Evolutionary conservation across 495 filamentous ascomycete genomes (phyloP).

Genomic region (Penicillium nucicola): DNA sequence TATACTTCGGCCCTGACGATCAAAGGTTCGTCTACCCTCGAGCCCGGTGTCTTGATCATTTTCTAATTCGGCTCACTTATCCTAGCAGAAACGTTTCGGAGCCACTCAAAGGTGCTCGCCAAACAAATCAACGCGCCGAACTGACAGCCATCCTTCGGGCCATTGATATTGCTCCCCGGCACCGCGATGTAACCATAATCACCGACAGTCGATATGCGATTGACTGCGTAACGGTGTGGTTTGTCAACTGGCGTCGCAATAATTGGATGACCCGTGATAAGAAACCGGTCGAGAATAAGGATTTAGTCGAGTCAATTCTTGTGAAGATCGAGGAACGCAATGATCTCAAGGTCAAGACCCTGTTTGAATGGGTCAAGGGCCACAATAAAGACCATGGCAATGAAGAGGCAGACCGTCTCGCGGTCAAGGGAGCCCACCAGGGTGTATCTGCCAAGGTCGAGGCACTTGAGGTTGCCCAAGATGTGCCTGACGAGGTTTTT

Average conservation of each 20-base stretch:
- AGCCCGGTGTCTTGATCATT: not conserved
- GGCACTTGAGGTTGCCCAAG: slow-evolving; percentile 19
- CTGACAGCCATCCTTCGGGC: slow-evolving; percentile 83
- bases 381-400: slow-evolving; percentile 70
- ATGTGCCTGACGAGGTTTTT: slow-evolving; percentile 31
- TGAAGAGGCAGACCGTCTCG: slow-evolving; percentile 74
- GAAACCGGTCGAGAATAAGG: slow-evolving; percentile 78
- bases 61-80: slow-evolving; percentile 25
- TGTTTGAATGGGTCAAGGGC: slow-evolving; percentile 87
- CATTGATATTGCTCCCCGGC: slow-evolving; percentile 68
- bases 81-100: slow-evolving; percentile 80
- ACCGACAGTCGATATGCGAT: slow-evolving; percentile 87
- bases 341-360: slow-evolving; percentile 54
- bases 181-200: slow-evolving; percentile 64
- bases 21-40: slow-evolving; percentile 50
- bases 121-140: slow-evolving; percentile 96
- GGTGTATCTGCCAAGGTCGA: slow-evolving; percentile 33
- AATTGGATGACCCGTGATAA: slow-evolving; percentile 69
- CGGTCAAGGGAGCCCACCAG: slow-evolving; percentile 56
- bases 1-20: slow-evolving; percentile 78
- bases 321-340: slow-evolving; percentile 69
- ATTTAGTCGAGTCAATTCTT: slow-evolving; percentile 72
- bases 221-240: slow-evolving; percentile 87
- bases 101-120: slow-evolving; percentile 63
- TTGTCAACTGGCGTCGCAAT: slow-evolving; percentile 71